Conservation (phyloP, 2,329 filamentous ascomycete species). For the Neopestalotiopsis sp. region DNA sequence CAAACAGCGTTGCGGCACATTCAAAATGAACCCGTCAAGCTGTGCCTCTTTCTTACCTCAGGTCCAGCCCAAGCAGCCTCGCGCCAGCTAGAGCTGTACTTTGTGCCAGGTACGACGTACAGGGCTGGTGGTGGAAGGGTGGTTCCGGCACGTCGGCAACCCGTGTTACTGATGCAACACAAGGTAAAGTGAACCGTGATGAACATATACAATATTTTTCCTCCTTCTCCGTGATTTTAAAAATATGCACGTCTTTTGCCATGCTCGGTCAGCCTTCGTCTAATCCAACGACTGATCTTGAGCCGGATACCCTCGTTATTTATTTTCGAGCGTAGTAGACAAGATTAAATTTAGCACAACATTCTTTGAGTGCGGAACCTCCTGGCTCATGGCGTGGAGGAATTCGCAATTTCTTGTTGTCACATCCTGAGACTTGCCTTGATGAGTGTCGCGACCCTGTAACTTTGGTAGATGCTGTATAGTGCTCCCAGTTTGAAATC, state of each 20-base stretch:
- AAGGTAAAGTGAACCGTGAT: not conserved
- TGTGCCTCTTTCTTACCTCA: not conserved
- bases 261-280: conserved; percentile 41
- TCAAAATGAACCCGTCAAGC: not conserved
- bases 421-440: conserved; percentile 31
- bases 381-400: conserved; percentile 39
- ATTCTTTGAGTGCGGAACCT: conserved; percentile 48
- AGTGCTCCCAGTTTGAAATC: no score
- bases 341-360: conserved; percentile 40
- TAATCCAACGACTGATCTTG: conserved; percentile 42
- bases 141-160: not conserved
- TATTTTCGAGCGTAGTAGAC: conserved; percentile 38
- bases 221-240: no score
- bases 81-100: not conserved
- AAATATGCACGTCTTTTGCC: conserved; percentile 39
- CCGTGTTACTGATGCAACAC: not conserved
- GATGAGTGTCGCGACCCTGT: no score
- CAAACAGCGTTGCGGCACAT: not conserved
- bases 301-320: conserved; percentile 36
- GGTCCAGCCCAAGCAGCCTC: not conserved
- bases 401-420: conserved; percentile 48
- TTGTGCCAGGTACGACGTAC: not conserved
- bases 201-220: no score
- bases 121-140: not conserved
- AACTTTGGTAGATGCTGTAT: no score